Percentiles rank a stretch among this genome's conserved stretches.
Conservation (phyloP, 164 flowering plant species). For the Piper betle region DNA sequence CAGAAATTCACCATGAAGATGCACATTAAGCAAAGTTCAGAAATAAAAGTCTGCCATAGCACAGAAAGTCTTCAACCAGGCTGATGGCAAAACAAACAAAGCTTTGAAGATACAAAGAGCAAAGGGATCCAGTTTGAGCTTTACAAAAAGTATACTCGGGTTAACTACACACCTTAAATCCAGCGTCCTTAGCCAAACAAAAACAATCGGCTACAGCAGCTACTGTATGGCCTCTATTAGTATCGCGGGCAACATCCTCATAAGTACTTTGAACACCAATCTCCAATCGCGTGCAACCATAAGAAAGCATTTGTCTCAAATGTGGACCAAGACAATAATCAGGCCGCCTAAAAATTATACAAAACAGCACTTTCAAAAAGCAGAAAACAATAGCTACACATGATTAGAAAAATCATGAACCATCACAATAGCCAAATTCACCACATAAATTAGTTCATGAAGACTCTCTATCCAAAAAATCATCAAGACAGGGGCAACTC, state of each 20-base stretch:
- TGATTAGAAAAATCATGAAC: background rate
- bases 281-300: slow-evolving; percentile 96
- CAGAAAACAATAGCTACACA: background rate
- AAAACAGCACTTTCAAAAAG: background rate
- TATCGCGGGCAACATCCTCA: slow-evolving; percentile 98
- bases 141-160: background rate
- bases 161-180: slow-evolving; percentile 59
- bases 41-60: background rate
- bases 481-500: slow-evolving; percentile 17
- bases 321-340: no score
- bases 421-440: background rate
- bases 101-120: background rate
- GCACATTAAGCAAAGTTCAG: background rate
- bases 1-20: slow-evolving; percentile 4
- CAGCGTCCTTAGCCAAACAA: slow-evolving; percentile 98
- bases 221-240: slow-evolving; percentile 95
- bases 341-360: slow-evolving; percentile 45
- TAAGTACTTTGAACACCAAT: slow-evolving; percentile 99
- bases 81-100: background rate
- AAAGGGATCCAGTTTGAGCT: no score
- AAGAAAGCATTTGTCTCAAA: slow-evolving; percentile 89
- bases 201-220: slow-evolving; percentile 99
- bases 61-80: background rate
- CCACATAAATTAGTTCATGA: background rate
- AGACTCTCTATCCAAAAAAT: background rate